Conservation (phyloP, 1,284 basidiomycete species). For the Ceratobasidium sp. region DNA sequence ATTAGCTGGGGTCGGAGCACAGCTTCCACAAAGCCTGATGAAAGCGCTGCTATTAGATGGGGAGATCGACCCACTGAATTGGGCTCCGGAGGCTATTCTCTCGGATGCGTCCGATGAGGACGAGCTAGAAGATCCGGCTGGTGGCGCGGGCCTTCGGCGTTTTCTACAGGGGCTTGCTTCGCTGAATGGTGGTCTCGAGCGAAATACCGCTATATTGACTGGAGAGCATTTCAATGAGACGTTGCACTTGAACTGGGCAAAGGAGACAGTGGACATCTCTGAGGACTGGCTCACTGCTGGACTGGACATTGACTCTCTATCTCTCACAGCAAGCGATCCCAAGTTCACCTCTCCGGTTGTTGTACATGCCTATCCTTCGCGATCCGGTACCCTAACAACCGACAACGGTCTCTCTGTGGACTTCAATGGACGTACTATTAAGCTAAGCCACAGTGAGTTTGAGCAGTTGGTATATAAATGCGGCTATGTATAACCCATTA, state of each 20-base stretch:
- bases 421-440: background rate
- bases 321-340: background rate
- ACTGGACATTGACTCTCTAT: slow-evolving; percentile 1
- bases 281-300: background rate
- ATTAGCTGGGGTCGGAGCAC: background rate
- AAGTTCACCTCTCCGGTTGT: background rate
- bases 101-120: background rate
- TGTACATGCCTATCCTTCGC: background rate
- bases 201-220: background rate
- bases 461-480: background rate
- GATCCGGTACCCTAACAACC: background rate
- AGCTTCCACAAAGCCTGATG: background rate
- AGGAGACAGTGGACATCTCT: background rate
- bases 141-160: background rate
- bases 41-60: background rate
- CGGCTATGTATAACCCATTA: background rate
- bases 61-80: background rate
- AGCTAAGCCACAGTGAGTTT: background rate
- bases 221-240: background rate
- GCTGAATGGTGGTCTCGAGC: background rate
- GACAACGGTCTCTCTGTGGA: background rate
- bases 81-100: background rate
- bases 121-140: background rate
- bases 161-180: background rate
- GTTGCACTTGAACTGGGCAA: background rate